Conservation (phyloP, 345 rosid species). For the Conringia planisiliqua region DNA sequence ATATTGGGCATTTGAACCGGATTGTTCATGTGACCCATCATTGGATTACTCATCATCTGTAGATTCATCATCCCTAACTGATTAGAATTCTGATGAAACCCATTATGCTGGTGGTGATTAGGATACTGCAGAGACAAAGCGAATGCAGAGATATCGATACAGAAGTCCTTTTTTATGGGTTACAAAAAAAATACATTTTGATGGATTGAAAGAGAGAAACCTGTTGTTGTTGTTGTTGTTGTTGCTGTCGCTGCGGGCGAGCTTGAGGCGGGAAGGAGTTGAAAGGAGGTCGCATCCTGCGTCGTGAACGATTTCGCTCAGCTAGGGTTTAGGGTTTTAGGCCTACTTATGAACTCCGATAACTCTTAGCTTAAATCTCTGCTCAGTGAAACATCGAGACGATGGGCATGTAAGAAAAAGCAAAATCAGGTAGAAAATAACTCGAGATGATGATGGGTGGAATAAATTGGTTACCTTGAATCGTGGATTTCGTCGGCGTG, state of each 20-base stretch:
- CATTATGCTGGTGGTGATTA: slow-evolving; percentile 17
- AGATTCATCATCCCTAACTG: slow-evolving; percentile 39
- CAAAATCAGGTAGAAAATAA: neutral
- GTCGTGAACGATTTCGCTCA: neutral
- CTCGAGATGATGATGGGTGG: neutral
- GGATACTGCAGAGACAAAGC: slow-evolving; percentile 10
- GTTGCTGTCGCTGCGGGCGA: slow-evolving; percentile 20
- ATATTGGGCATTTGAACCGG: slow-evolving; percentile 11
- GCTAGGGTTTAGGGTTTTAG: slow-evolving; percentile 28
- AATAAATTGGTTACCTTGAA: slow-evolving; percentile 6
- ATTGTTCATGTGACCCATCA: slow-evolving; percentile 41
- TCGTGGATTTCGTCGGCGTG: slow-evolving; percentile 15
- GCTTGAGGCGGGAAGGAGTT: slow-evolving; percentile 26
- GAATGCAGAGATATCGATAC: neutral
- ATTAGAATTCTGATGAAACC: slow-evolving; percentile 27
- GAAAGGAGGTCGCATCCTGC: slow-evolving; percentile 32
- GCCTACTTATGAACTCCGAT: neutral
- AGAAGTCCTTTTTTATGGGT: neutral
- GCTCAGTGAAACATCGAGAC: neutral
- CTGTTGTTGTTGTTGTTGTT: slow-evolving; percentile 34
- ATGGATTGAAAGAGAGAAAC: slow-evolving; percentile 4
- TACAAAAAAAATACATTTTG: neutral
- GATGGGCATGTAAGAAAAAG: neutral
- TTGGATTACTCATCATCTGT: slow-evolving; percentile 38
- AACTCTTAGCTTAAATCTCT: neutral